Base-by-base conservation (phyloP, 2,329 filamentous ascomycete species). In the Diaporthe destruens region DNA sequence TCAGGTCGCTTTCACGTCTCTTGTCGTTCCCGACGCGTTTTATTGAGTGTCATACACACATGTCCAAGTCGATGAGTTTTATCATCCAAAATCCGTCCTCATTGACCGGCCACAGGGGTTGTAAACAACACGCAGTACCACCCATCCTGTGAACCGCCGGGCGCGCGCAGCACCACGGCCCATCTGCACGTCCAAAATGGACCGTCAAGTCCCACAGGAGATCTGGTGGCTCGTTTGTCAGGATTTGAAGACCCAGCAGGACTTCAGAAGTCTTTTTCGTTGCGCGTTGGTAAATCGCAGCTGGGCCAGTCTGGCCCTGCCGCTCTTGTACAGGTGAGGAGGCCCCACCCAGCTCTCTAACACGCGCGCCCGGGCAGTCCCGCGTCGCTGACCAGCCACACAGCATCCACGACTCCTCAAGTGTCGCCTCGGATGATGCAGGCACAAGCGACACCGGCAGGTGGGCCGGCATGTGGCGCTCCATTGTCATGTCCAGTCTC, bases 401-500 rank as follows among this genome's bases (percentile, higher is more conserved):
- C 61, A 88, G 87, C 75, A 84, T 87, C 65, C 82, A 87, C 69
- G 82, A 87, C 74, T 78, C 82, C n/a, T 84, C 84, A 9, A 80
- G 82, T 9, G 82, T 85, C 20, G 82, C 80, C 74, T 82, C 80
- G 49, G 82, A 84, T 57, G 84, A 86, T 80, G 82, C 54, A 14
- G 66, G 67, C 20, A 72, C 76, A 80, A 82, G 80, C 77, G 83
- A 72, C 75, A 79, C 74, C 29, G 79, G 78, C 69, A 88, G 88
- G 80, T 91, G 89, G 87, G 88, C 89, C 2, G 85, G 88, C 8
- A 80, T 93, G 63, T 94, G 92, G 92, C 87, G 88, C 66, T 91
- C 91, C 2, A 88, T 94, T 75, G 88, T 93, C 72, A 82, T 90
- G 9, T 94, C 92, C 11, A 90, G 90, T 72, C 81, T 91, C 55